Evolutionary conservation across 306 rosid species (phyloP).

Genomic region (Amphicarpaea edgeworthii): DNA sequence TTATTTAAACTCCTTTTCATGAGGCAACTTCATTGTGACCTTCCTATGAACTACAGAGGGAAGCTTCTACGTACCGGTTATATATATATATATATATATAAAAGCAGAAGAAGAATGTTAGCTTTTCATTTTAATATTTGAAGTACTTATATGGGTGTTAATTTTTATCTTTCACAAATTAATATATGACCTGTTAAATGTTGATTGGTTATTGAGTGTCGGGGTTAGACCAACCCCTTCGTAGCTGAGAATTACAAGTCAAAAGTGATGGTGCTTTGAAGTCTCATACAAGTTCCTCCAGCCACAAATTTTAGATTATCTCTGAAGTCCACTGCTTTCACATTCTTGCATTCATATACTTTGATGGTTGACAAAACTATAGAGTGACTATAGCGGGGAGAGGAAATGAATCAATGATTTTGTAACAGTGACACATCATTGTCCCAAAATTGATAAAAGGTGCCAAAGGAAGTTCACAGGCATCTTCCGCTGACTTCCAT

Average conservation of each 20-base stretch:
- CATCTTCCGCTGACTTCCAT: constrained; percentile 30
- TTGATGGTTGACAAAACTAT: background rate
- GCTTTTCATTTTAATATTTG: no score
- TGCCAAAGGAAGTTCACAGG: constrained; percentile 14
- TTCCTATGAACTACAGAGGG: constrained; percentile 69
- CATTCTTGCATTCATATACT: background rate
- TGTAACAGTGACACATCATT: background rate
- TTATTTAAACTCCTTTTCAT: constrained; percentile 36
- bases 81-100: background rate
- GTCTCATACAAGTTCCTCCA: constrained; percentile 18
- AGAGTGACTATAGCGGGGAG: background rate
- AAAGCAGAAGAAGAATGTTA: background rate
- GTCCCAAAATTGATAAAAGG: background rate
- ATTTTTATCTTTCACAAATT: background rate
- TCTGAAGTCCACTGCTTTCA: background rate
- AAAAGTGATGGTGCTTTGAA: constrained; percentile 45
- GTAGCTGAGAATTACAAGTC: constrained; percentile 45
- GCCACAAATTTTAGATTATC: no score
- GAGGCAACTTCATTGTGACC: constrained; percentile 63
- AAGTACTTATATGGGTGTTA: background rate
- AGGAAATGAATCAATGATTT: background rate
- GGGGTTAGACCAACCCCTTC: constrained; percentile 61
- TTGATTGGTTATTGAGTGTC: constrained; percentile 34
- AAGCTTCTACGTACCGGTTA: constrained; percentile 59
- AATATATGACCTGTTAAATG: background rate